These are phyloP conservation scores for Elsinoe arachidis DNA, from an alignment of 2,329 filamentous ascomycete genomes.

Conservation along the genomic window DNA sequence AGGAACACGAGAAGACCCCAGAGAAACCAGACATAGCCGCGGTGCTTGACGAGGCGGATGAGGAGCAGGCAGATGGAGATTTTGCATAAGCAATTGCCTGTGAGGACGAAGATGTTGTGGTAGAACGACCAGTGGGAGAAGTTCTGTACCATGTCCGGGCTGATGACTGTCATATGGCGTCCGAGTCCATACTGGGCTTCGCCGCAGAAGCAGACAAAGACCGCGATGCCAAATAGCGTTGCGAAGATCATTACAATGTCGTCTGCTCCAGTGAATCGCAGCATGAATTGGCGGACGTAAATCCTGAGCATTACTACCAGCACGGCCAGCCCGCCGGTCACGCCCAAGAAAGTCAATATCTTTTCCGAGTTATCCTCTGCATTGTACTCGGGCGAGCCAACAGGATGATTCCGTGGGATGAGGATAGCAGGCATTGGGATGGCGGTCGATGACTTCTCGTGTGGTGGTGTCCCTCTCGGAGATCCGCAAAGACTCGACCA, in stretches of 20 bases:
- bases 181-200: constrained; percentile 41
- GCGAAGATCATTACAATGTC: constrained; percentile 40
- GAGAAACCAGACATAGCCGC: constrained; percentile 34
- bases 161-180: constrained; percentile 30
- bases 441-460: background rate
- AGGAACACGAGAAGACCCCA: constrained; percentile 38
- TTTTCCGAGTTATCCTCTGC: constrained; percentile 13
- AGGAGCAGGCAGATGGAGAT: constrained; percentile 41
- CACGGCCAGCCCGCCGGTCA: constrained; percentile 16
- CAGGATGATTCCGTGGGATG: background rate
- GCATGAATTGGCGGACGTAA: constrained; percentile 36
- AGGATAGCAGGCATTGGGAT: constrained; percentile 8
- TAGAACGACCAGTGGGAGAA: constrained; percentile 38
- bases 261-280: constrained; percentile 42
- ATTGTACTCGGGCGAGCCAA: constrained; percentile 4
- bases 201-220: constrained; percentile 36
- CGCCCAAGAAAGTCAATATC: constrained; percentile 17
- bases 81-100: constrained; percentile 39
- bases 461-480: background rate
- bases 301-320: constrained; percentile 13
- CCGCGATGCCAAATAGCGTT: constrained; percentile 28
- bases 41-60: constrained; percentile 35
- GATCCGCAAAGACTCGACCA: background rate
- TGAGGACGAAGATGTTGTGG: constrained; percentile 40
- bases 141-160: constrained; percentile 24